Base-by-base conservation (phyloP, 75 land plant genomes). In the Adiantum capillusveneris region DNA sequence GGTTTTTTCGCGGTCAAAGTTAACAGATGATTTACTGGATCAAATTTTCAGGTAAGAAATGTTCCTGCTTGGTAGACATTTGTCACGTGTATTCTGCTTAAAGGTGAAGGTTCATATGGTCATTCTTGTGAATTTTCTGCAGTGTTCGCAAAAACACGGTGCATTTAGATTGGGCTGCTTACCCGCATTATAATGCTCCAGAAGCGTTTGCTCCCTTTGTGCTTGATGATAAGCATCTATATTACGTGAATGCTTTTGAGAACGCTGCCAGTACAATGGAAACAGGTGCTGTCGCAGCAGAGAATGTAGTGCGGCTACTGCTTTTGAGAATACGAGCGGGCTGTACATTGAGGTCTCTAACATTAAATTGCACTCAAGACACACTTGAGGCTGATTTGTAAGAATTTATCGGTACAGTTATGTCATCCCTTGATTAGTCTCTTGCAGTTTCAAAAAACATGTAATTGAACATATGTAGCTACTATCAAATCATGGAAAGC, bases 241-340 rank as follows among this genome's bases (percentile, higher is more conserved):
- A 94, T 65, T 94, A 94, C 54, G 63, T 86, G 25, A 94, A 94
- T 74, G 72, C 96, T 20, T 89, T 94, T 75, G 98, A 94, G 53
- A 94, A 63, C 69, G 96, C 86, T 17, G 98, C 98, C 17, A 86
- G 96, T 58, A 74, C 88, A 7, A 94, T 94, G 56, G 98, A 94
- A 70, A 86, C 87, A 39, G 74, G 88, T 66, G 85, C 98, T 25
- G 91, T 94, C 27, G 72, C 98, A 16, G 95, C 94, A 22, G 85
- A 86, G 54, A 94, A 94, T 63, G 82, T 94, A 52, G 96, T 90
- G 31, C 81, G 98, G 16, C 81, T 88, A 18, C 79, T 94, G 44
- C 46, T 89, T 19, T 85, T n/a, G n/a, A n/a, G n/a, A n/a, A n/a
- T n/a, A n/a, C n/a, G n/a, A n/a, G n/a, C n/a, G n/a, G n/a, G n/a